A percentile compares a stretch with the other conserved stretches of the same genome.
phyloP scores from a whole-genome alignment of 148 eudicot species.

The Fallopia convolvulus region DNA sequence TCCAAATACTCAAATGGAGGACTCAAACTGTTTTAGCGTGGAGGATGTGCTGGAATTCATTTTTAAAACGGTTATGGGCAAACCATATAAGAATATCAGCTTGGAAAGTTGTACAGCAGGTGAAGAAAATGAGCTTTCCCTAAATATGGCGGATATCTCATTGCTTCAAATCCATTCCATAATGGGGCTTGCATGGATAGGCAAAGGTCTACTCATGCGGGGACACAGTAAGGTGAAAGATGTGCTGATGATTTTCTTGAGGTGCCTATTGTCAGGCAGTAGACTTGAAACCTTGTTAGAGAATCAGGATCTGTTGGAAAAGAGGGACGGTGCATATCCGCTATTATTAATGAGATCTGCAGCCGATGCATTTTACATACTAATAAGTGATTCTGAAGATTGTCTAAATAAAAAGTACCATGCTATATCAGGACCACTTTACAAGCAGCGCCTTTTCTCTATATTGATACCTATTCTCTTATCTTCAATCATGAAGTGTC shows the following conservation, averaged over 20 bases:
- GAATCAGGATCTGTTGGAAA: conserved; percentile 19
- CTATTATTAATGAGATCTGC: conserved; percentile 43
- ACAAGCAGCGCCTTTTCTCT: conserved; percentile 86
- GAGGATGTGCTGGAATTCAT: conserved; percentile 56
- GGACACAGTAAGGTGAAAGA: conserved; percentile 84
- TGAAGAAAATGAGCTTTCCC: conserved; percentile 23
- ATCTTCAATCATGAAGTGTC: conserved; percentile 36
- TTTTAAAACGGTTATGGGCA: conserved; percentile 27
- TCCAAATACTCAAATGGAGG: conserved; percentile 23
- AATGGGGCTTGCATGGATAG: conserved; percentile 82
- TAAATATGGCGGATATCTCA: conserved; percentile 12
- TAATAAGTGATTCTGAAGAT: conserved; percentile 74
- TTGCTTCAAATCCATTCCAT: conserved; percentile 31
- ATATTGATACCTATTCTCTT: conserved; percentile 59
- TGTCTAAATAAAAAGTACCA: conserved; percentile 77
- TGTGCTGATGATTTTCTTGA: conserved; percentile 46
- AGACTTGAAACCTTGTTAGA: conserved; percentile 19
- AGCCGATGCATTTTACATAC: conserved; percentile 78
- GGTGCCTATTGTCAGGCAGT: conserved; percentile 40
- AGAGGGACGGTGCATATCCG: conserved; percentile 20
- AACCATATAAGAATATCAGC: conserved; percentile 22
- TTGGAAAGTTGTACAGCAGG: conserved; percentile 15
- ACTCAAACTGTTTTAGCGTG: conserved; percentile 28
- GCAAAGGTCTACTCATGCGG: conserved; percentile 88
- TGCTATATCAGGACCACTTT: conserved; percentile 72